These are phyloP conservation scores for Dothideomycetidae sp. DNA, from an alignment of 2,329 filamentous ascomycete genomes.

Conservation along the genomic window DNA sequence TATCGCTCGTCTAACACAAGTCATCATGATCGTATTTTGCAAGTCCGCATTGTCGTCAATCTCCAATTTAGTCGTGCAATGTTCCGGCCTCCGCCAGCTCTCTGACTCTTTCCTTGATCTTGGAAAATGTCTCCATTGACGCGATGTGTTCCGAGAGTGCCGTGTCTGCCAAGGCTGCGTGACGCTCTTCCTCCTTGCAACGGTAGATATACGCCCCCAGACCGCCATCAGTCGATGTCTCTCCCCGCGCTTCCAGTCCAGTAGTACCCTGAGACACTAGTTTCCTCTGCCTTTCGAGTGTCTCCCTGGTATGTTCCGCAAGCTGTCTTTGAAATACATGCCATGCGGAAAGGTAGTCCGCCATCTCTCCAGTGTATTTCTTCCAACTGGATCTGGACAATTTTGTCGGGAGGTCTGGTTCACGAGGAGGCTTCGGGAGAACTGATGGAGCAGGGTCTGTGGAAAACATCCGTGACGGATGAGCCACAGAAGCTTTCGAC, in stretches of 20 bases:
- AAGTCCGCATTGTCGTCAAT: too few species aligned
- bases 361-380: slow-evolving; percentile 39
- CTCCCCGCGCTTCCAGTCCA: slow-evolving; percentile 39
- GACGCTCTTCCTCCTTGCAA: slow-evolving; percentile 49
- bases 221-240: slow-evolving; percentile 28
- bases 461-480: slow-evolving; percentile 27
- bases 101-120: slow-evolving; percentile 29
- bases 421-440: slow-evolving; percentile 36
- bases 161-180: slow-evolving; percentile 46
- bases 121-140: slow-evolving; percentile 45
- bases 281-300: slow-evolving; percentile 33
- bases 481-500: slow-evolving; percentile 35
- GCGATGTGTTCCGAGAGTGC: slow-evolving; percentile 47
- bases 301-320: slow-evolving; percentile 40
- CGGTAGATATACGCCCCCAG: slow-evolving; percentile 45
- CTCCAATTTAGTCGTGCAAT: slow-evolving; percentile 8
- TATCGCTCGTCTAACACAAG: too few species aligned
- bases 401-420: slow-evolving; percentile 25
- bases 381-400: slow-evolving; percentile 36
- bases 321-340: slow-evolving; percentile 38
- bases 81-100: slow-evolving; percentile 9
- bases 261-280: slow-evolving; percentile 25
- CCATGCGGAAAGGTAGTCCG: slow-evolving; percentile 42
- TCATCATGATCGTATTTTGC: too few species aligned
- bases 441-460: slow-evolving; percentile 35